Evolutionary conservation across 225 moss, liverwort and hornwort genomes (phyloP), one percentile per base, ranked within the genome.

Genomic region (Asterella californica): DNA sequence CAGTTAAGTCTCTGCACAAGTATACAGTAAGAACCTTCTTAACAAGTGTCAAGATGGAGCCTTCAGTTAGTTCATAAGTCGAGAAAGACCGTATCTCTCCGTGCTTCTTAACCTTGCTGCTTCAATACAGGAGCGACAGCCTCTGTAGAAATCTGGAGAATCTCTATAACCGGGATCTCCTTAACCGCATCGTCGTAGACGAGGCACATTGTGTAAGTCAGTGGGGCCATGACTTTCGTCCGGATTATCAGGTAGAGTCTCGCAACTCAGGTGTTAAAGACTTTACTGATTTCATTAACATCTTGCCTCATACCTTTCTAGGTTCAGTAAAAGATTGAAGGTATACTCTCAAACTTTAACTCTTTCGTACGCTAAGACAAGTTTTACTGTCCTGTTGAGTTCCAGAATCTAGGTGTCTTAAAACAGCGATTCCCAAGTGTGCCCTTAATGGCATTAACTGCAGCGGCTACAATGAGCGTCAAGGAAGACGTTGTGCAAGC

Each of bases 181-280:
- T 97, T 64, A 89, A 79, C 76, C 87, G 94, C 76, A 97, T 97
- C 59, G 96, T 97, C 38, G 83, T 97, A 78, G 96, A 97, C 86
- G 96, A 97, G 87, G 96, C 96, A 57, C 96, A 97, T 76, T 97
- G 96, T 86, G 93, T 97, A 67, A 97, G 96, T 83, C 94, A 94
- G 77, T 97, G 96, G 96, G 96, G 96, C 36, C 96, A 97, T 89
- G 96, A 97, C 84, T 97, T 97, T 80, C 94, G 96, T 76, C 96
- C 96, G 69, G 96, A 97, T 82, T 97, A 97, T 82, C 96, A 97
- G 94, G 96, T 94, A 87, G 66, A 38, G 24, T n/a, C 12, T 22
- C 19, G 2, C 34, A 50, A 34, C 37, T 59, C 24, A 32, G 38
- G 14, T 59, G 34, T 37, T 36, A 34, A n/a, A 36, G 7, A 9